These are phyloP conservation scores for Dictyostelium capitatum DNA, from an alignment of 78 protist genomes.

Conservation along the genomic window DNA sequence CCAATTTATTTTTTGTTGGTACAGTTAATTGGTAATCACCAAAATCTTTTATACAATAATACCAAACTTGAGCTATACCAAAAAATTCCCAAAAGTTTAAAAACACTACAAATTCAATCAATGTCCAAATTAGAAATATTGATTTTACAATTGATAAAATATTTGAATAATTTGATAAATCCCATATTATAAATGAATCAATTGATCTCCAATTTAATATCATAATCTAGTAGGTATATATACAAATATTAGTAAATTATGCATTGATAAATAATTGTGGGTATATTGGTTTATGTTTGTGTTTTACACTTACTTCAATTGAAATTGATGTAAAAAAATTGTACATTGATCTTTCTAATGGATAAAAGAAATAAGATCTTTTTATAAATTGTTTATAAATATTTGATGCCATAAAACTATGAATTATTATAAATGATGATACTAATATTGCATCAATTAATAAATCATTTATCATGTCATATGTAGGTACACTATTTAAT, in stretches of 20 bases:
- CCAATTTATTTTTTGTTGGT: neutral
- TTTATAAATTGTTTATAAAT: neutral
- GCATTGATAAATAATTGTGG: too few relatives aligned
- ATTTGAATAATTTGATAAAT: neutral
- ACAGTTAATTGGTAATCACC: neutral
- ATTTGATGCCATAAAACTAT: conserved; percentile 6
- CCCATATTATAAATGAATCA: neutral
- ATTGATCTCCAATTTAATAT: neutral
- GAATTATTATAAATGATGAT: conserved; percentile 16
- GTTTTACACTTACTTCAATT: neutral
- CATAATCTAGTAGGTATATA: neutral
- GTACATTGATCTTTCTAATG: conserved; percentile 2
- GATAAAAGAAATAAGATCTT: neutral
- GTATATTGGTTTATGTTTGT: too few relatives aligned
- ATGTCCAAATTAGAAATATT: neutral
- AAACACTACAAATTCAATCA: neutral
- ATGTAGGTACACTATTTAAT: neutral
- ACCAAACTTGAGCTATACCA: neutral
- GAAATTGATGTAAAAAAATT: neutral
- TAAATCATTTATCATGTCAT: neutral
- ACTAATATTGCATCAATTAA: neutral
- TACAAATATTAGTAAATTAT: too few relatives aligned
- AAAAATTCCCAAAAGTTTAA: conserved; percentile 22
- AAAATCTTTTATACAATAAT: neutral
- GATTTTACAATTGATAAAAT: neutral